Evolutionary conservation across 176 grass and related monocot genomes (phyloP).

Genomic region (Calamus simplicifolius): DNA sequence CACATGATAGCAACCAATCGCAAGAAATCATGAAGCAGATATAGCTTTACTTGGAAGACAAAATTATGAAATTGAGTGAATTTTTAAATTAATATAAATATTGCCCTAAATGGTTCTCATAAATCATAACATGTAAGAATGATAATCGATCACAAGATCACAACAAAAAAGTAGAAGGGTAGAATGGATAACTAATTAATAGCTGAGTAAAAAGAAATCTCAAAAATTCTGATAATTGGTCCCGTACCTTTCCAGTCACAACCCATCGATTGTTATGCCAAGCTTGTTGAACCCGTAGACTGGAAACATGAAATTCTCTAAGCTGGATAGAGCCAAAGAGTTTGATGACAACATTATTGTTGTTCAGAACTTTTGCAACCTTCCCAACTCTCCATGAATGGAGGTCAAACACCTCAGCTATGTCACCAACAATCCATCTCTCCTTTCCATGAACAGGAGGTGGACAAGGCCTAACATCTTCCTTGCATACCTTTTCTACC

Average conservation of each 20-base stretch:
- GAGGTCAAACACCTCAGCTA: conserved; percentile 52
- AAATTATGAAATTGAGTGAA: no score
- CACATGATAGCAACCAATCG: no score
- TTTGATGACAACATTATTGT: conserved; percentile 37
- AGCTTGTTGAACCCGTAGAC: conserved; percentile 35
- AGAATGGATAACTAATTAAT: no score
- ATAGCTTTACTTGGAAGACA: no score
- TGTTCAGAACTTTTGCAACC: conserved; percentile 44
- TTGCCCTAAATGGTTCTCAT: background rate
- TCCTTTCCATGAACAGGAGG: conserved; percentile 24
- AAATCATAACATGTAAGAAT: background rate
- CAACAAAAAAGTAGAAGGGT: background rate
- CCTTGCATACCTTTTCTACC: conserved; percentile 13
- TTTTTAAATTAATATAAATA: background rate
- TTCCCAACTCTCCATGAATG: conserved; percentile 60
- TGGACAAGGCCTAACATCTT: conserved; percentile 23
- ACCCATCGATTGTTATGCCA: conserved; percentile 16
- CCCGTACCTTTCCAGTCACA: conserved; percentile 24
- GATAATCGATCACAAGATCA: background rate
- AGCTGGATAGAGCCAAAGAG: conserved; percentile 51
- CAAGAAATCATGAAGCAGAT: no score
- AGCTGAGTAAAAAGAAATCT: background rate
- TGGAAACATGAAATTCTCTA: conserved; percentile 53
- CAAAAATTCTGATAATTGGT: background rate
- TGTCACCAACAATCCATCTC: conserved; percentile 59